Percentiles rank a stretch among this genome's conserved stretches.
Conservation (phyloP, 1,139 yeast species). For the Suhomyces terraborum region DNA sequence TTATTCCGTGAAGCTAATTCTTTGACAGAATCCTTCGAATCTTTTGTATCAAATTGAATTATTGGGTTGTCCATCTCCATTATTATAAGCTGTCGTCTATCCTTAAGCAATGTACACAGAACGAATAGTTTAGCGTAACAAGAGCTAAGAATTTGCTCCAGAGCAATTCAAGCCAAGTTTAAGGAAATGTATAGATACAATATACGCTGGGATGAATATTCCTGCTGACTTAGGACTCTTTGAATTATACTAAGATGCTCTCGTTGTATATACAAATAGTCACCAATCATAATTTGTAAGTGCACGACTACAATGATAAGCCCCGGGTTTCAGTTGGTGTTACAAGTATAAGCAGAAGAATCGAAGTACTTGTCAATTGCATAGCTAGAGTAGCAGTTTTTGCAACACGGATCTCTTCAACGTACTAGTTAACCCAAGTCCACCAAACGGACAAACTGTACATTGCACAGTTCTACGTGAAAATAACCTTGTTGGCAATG, state of each 20-base stretch:
- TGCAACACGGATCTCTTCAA: too few species aligned
- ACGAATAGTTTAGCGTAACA: background rate
- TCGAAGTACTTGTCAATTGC: too few species aligned
- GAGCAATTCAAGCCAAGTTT: background rate
- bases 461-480: too few species aligned
- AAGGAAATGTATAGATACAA: background rate
- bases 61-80: background rate
- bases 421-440: too few species aligned
- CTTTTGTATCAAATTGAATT: background rate
- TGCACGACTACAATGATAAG: constrained; percentile 2
- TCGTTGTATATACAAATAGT: constrained; percentile 3
- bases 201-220: background rate
- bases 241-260: background rate
- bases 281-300: background rate
- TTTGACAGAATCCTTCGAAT: background rate
- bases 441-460: too few species aligned
- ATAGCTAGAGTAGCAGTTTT: too few species aligned
- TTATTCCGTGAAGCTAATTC: background rate
- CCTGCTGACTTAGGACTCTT: background rate
- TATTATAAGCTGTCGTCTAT: background rate
- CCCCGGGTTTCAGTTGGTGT: constrained; percentile 1
- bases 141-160: background rate
- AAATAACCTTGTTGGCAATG: too few species aligned
- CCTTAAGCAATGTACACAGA: background rate
- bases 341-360: too few species aligned